A percentile compares a stretch with the other conserved stretches of the same genome.
phyloP scores from a whole-genome alignment of 176 grass and related monocot species.

The Raddia guianensis region DNA sequence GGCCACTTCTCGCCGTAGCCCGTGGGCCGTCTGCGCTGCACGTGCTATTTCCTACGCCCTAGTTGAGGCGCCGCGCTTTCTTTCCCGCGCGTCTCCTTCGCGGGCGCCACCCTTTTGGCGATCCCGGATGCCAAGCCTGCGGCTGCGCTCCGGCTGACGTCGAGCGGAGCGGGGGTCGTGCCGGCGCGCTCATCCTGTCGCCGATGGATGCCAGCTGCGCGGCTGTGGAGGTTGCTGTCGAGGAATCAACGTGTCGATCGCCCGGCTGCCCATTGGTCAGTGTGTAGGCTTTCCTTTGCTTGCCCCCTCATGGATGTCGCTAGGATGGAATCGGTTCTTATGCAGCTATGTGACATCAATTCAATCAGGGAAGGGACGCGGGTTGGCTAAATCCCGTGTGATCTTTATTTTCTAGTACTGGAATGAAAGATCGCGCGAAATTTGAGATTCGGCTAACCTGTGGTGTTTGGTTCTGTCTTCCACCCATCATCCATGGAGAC shows the following conservation, averaged over 20 bases:
- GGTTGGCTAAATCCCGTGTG: slow-evolving; percentile 28
- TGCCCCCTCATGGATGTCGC: slow-evolving; percentile 36
- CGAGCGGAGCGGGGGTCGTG: slow-evolving; percentile 36
- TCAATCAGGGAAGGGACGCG: slow-evolving; percentile 37
- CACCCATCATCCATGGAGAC: slow-evolving; percentile 4
- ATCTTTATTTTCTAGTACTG: slow-evolving; percentile 54
- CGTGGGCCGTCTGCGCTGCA: neutral
- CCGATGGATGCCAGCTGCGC: slow-evolving; percentile 20
- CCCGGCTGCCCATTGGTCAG: slow-evolving; percentile 13
- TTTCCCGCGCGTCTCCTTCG: neutral
- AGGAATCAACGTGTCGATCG: slow-evolving; percentile 50
- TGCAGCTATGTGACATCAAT: slow-evolving; percentile 13
- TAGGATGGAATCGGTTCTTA: slow-evolving; percentile 45
- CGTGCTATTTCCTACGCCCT: neutral
- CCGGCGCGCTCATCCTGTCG: slow-evolving; percentile 41
- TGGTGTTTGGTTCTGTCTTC: slow-evolving; percentile 29
- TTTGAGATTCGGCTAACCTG: slow-evolving; percentile 19
- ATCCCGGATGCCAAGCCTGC: slow-evolving; percentile 38
- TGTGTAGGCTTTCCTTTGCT: slow-evolving; percentile 34
- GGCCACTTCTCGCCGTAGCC: neutral
- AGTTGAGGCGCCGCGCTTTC: slow-evolving; percentile 4
- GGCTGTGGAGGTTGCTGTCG: slow-evolving; percentile 42
- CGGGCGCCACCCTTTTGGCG: slow-evolving; percentile 19
- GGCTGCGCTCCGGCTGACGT: slow-evolving; percentile 34
- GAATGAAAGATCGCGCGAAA: slow-evolving; percentile 33